Evolutionary conservation across 2,329 filamentous ascomycete genomes (phyloP), one percentile per base, ranked within the genome.

Genomic region (Hypoxylon sp.): DNA sequence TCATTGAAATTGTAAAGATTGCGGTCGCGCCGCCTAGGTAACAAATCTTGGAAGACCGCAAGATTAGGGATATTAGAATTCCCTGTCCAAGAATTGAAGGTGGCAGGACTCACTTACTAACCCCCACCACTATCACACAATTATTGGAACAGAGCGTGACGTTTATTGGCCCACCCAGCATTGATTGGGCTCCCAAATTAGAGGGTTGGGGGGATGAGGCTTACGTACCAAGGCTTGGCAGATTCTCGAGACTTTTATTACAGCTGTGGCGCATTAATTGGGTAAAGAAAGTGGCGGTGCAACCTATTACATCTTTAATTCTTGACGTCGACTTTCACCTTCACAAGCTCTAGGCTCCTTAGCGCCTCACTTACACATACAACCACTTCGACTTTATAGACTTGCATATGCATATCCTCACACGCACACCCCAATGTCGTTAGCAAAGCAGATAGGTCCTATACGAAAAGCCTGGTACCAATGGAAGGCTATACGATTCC

Each of bases 401-500:
- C 24, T 19, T 39, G 24, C 31, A n/a, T 42, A 53, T 51, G 50
- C 42, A 59, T 47, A 24, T 17, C n/a, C 37, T 19, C 10, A n/a
- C 37, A 31, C 19, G 14, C 31, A 50, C 19, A 24, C 35, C 29
- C 17, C 78, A 46, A 71, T 67, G 66, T 59, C 60, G n/a, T 46
- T 52, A 51, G 63, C 74, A 52, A 81, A 80, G 62, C 78, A 75
- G 58, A 77, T 84, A 60, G 81, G 79, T 10, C 77, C 78, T 31
- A 57, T 83, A 37, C 69, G 73, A 42, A 81, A 80, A 68, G 79
- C 81, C 64, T 91, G 88, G 88, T 85, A 84, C 74, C 84, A 81
- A 73, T 91, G 89, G 89, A 91, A 91, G 77, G 79, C 85, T 26
- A 81, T 91, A 55, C 85, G 84, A 50, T 80, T 91, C 3, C 89